Evolutionary conservation across 2,329 filamentous ascomycete species (phyloP).

Genomic region (Cercospora beticola): DNA sequence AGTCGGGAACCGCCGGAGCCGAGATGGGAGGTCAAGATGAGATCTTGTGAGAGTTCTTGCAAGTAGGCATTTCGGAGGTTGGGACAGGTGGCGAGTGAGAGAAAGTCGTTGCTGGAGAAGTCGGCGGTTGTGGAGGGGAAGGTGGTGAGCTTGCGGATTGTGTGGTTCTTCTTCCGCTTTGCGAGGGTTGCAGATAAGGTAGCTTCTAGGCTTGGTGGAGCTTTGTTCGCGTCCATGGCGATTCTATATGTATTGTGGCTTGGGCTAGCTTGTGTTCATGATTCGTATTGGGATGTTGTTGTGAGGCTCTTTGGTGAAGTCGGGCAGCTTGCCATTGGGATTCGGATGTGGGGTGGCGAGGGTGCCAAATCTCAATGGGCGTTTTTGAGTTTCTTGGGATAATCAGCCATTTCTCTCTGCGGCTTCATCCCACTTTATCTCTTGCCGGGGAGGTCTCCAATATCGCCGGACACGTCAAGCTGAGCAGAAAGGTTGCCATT

Average conservation of each 20-base stretch:
- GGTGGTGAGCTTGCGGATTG: constrained; percentile 50
- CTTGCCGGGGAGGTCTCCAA: neutral
- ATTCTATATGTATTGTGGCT: no score
- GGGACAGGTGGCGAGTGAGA: constrained; percentile 55
- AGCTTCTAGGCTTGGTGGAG: constrained; percentile 25
- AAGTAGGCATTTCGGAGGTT: constrained; percentile 52
- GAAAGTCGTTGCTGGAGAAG: constrained; percentile 67
- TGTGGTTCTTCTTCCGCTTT: constrained; percentile 45
- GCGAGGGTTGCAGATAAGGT: constrained; percentile 36
- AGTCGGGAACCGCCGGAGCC: constrained; percentile 62
- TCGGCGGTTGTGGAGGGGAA: constrained; percentile 47
- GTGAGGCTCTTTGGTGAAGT: neutral
- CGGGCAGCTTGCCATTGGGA: neutral
- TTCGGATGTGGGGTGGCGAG: neutral
- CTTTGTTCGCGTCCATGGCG: neutral
- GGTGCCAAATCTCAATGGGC: constrained; percentile 6
- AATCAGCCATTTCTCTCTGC: neutral
- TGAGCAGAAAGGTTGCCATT: neutral
- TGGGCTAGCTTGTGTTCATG: neutral
- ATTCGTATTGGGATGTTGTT: neutral
- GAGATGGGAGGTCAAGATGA: constrained; percentile 39
- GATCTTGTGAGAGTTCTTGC: constrained; percentile 43
- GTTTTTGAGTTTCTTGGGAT: constrained; percentile 11
- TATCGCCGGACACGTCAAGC: neutral
- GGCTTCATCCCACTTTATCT: neutral